Base-by-base conservation (phyloP, 139 green algal species). In the Asterochloris erici region DNA sequence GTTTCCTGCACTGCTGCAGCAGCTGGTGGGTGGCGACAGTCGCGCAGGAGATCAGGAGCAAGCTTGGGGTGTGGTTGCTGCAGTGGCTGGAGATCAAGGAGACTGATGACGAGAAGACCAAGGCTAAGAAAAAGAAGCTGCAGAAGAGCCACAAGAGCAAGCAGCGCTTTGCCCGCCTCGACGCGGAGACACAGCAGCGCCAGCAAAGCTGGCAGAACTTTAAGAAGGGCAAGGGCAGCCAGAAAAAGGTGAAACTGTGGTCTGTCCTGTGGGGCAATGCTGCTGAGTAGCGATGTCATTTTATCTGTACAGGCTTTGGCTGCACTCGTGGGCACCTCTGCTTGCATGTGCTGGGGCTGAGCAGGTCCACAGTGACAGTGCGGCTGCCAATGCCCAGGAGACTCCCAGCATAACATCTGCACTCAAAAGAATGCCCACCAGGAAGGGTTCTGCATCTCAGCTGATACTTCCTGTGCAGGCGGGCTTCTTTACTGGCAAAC, bases 71-170 rank as follows among this genome's bases (percentile, higher is more conserved):
- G 15, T 24, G 15, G 15, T 70, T 19, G 16, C 11, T 79, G 64
- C 86, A 95, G 89, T 97, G 94, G 92, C 87, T 96, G 79, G 87
- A 91, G 77, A 93, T 97, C 66, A 94, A 94, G 78, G 85, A 90
- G 16, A 86, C 82, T 17, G 94, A 97, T 73, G 91, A 96, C 73
- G 92, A 96, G 63, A 97, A 96, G 85, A 95, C 91, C 1, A 86
- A 85, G 19, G 75, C 73, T 14, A 92, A 90, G 60, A 97, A 97
- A 82, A 94, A 90, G 81, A 96, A 96, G 88, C 87, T 97, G 76
- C 78, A 95, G 26, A 97, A 97, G 85, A 94, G 86, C 79, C 93
- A 88, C 87, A 97, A 97, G 85, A 92, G 83, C 76, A 96, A 97
- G 84, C 89, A 90, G 64, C 87, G 93, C 10, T 97, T 97, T 71